Evolutionary conservation across 2,329 filamentous ascomycete species (phyloP).

Genomic region (Lizonia empirigonia): DNA sequence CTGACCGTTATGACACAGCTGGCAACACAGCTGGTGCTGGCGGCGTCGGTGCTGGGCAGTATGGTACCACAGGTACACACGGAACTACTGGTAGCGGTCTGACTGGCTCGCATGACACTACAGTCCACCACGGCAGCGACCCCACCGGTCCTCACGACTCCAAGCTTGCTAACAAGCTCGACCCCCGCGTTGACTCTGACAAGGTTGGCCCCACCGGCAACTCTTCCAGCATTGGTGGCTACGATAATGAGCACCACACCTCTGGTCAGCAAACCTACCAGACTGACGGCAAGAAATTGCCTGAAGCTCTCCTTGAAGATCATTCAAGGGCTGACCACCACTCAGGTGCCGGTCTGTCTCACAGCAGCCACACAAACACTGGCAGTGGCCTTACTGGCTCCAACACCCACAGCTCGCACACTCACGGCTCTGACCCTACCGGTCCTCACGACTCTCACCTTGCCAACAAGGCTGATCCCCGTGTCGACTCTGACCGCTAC

Average conservation of each 20-base stretch:
- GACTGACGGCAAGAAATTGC: constrained; percentile 16
- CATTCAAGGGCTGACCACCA: constrained; percentile 16
- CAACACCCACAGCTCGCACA: constrained; percentile 1
- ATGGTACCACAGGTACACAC: constrained; percentile 31
- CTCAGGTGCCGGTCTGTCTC: constrained; percentile 17
- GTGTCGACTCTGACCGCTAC: constrained; percentile 38
- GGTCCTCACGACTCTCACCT: constrained; percentile 22
- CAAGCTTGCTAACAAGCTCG: constrained; percentile 21
- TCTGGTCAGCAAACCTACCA: constrained; percentile 16
- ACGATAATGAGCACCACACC: constrained; percentile 14
- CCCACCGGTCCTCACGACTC: constrained; percentile 26
- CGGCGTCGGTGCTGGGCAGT: constrained; percentile 30
- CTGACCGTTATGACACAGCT: constrained; percentile 22
- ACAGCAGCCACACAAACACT: constrained; percentile 21
- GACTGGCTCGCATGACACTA: constrained; percentile 13
- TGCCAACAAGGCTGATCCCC: constrained; percentile 27
- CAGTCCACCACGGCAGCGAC: constrained; percentile 14
- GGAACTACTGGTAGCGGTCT: constrained; percentile 13
- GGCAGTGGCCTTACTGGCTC: constrained; percentile 15
- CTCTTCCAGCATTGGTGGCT: constrained; percentile 18
- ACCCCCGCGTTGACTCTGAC: constrained; percentile 34
- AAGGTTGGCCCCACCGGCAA: constrained; percentile 21
- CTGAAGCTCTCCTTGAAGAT: constrained; percentile 15
- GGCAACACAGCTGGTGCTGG: constrained; percentile 27
- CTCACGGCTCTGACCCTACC: constrained; percentile 24